phyloP scores from a whole-genome alignment of 768 basidiomycete genomes.

The Tulasnella sp. region DNA sequence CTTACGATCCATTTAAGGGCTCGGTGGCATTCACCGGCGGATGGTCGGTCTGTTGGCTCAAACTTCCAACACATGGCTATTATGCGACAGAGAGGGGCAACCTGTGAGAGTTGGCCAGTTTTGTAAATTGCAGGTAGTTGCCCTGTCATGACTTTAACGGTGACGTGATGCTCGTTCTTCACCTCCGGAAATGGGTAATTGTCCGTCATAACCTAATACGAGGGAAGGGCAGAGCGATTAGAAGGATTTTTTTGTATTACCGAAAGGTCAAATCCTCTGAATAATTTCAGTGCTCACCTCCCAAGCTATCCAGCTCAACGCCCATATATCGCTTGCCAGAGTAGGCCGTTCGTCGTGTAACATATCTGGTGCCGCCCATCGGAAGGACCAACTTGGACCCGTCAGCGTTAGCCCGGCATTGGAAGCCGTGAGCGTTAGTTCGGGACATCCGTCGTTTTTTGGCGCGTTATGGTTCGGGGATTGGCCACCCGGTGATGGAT shows the following conservation, averaged over 20 bases:
- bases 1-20: not conserved
- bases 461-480: not conserved
- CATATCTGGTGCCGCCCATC: not conserved
- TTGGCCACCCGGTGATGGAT: not conserved
- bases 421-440: not conserved
- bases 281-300: not conserved
- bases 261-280: not conserved
- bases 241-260: not conserved
- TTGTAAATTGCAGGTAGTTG: not conserved
- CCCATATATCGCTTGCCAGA: conserved; percentile 14
- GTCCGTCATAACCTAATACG: not conserved
- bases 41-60: not conserved
- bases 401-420: not conserved
- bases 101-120: not conserved
- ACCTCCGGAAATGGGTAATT: not conserved
- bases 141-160: not conserved
- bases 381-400: not conserved
- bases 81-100: not conserved
- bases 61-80: not conserved
- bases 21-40: not conserved
- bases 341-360: not conserved
- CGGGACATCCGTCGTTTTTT: not conserved
- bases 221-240: not conserved
- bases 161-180: not conserved
- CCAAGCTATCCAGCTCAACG: not conserved